Base-by-base conservation (phyloP, 371 early-diverging fungal genomes). In the Rhizopus sp. region DNA sequence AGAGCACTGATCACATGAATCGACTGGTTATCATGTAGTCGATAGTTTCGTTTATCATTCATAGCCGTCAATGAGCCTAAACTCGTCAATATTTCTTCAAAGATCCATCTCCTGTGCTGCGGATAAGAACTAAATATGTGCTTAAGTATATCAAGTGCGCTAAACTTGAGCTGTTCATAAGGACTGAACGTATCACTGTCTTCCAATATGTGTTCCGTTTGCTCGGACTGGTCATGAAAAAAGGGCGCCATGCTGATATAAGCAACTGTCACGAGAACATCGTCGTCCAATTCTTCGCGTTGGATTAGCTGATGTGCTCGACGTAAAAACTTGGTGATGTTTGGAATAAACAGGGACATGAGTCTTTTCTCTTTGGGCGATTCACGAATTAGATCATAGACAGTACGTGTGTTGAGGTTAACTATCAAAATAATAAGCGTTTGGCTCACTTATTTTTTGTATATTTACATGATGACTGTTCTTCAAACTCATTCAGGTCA, bases 51-150 rank as follows among this genome's bases (percentile, higher is more conserved):
- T 9, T 55, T 66, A 13, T 73, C 72, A 63, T 83, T 83, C 47
- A 82, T 76, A 5, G 73, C 66, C 0, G 85, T 82, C 12, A 87
- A 49, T 46, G 86, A 84, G 39, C 89, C 83, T 8, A 94, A 61
- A 35, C 86, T 84, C 0, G 86, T 84, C 17, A 93, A 70, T 16
- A 93, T 84, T 57, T 96, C 96, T 46, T 93, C 94, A 23, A 96
- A 70, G 13, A 96, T 90, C 85, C 91, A 89, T 13, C 69, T 61
- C 23, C 94, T 78, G 53, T 93, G 93, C 1, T 69, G 73, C 0
- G 83, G 72, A 30, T 88, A 75, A 38, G 68, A 67, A 23, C 84
- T 80, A 64, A 91, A 93, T 8, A 95, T 56, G 47, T 60, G 67
- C 5, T 75, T 75, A 30, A 87, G 63, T 34, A 81, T 68, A 50